Base-by-base conservation (phyloP, 768 basidiomycete genomes). In the Tylopilus sp. region DNA sequence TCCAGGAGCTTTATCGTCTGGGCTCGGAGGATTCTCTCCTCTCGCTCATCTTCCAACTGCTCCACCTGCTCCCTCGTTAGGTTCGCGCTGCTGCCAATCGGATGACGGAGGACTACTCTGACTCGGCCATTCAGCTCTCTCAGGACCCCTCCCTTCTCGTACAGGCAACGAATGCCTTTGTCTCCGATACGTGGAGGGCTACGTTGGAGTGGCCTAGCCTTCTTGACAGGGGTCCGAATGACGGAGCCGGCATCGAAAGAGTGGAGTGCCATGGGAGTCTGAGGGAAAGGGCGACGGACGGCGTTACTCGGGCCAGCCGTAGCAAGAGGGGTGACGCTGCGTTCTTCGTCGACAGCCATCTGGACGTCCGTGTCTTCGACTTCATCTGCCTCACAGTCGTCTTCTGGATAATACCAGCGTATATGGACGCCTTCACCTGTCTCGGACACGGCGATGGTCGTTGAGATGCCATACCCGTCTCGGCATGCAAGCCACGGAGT, bases 181-280 rank as follows among this genome's bases (percentile, higher is more conserved):
- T 65, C 65, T 1, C 70, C 70, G 9, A 70, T 63, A n/a, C 64
- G 66, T 6, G 46, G 33, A 6, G 70, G 68, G 31, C 64, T 68
- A n/a, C 37, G 60, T 28, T 63, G 62, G 30, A 71, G 67, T 1
- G 65, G 67, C 33, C 22, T 61, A 14, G 52, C 42, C 29, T 54
- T 67, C 59, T 71, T 71, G 17, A 66, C 38, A 1, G 70, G 69
- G 0, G 70, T 72, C 13, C 2, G 48, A 47, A 69, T 43, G 2
- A 70, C 70, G 14, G 69, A 70, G 7, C 69, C 69, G 1, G 71
- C 63, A 16, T 71, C 55, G 26, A 61, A 70, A 6, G 64, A 21
- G 16, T 58, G 52, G 16, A 44, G 50, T 2, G 50, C 34, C 38
- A 64, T 41, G 1, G 67, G 69, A 1, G 67, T 66, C 21, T 61